Conservation (phyloP, 495 filamentous ascomycete genomes). For the Penicillium atrosanguineum region DNA sequence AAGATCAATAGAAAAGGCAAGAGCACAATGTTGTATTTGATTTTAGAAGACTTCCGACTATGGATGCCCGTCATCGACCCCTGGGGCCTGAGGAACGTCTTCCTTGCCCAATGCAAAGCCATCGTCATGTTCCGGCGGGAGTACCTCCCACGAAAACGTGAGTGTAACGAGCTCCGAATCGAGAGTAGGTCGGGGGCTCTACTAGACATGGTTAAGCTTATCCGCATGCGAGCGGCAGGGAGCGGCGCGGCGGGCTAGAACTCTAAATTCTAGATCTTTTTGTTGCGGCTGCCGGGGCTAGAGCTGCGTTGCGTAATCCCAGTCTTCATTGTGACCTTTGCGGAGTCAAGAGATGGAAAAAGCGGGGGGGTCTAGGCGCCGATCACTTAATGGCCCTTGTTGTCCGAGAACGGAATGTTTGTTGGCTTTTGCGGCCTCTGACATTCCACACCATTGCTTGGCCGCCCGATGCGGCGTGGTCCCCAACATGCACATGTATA, state of each 20-base stretch:
- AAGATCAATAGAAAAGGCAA: slow-evolving; percentile 5
- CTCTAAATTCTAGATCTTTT: slow-evolving; percentile 13
- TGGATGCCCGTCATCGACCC: slow-evolving; percentile 33
- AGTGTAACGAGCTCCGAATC: slow-evolving; percentile 25
- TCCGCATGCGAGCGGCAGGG: slow-evolving; percentile 15
- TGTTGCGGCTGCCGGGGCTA: background rate
- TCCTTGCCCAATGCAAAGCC: slow-evolving; percentile 16
- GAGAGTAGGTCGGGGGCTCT: background rate
- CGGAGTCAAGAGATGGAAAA: background rate
- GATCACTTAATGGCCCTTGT: slow-evolving; percentile 4
- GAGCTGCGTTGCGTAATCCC: slow-evolving; percentile 7
- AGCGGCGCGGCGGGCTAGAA: background rate
- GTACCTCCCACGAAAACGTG: slow-evolving; percentile 6
- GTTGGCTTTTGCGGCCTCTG: slow-evolving; percentile 2
- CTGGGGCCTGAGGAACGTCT: slow-evolving; percentile 7
- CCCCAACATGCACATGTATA: too few relatives aligned
- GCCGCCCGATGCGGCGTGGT: background rate
- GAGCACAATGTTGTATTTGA: slow-evolving; percentile 16
- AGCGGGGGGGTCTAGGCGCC: slow-evolving; percentile 7
- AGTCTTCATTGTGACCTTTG: slow-evolving; percentile 6
- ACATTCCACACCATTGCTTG: background rate
- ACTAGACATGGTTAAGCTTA: slow-evolving; percentile 1
- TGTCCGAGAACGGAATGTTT: slow-evolving; percentile 26
- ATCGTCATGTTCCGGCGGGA: slow-evolving; percentile 8
- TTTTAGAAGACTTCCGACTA: background rate